phyloP scores from a whole-genome alignment of 2,329 filamentous ascomycete genomes.

The Stagonosporopsis chrysanthemi region DNA sequence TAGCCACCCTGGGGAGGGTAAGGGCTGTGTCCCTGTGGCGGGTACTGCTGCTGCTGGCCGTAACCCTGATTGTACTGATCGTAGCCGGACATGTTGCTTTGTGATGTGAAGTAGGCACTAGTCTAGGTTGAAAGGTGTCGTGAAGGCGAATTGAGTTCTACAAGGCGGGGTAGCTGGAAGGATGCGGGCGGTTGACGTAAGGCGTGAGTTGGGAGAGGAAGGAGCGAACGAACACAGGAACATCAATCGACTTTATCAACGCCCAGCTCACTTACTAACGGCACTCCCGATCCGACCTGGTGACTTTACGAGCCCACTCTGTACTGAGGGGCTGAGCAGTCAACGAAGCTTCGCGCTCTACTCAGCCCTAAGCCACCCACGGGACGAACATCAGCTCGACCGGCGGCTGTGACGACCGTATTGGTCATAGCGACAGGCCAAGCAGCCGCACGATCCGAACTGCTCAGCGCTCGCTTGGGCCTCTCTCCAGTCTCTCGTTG shows the following conservation, averaged over 20 bases:
- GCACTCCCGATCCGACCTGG: slow-evolving; percentile 28
- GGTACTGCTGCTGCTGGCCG: slow-evolving; percentile 47
- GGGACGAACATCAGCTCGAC: slow-evolving; percentile 21
- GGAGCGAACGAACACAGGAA: slow-evolving; percentile 23
- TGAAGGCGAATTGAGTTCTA: background rate
- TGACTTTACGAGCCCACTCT: slow-evolving; percentile 31
- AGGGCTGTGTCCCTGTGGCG: slow-evolving; percentile 40
- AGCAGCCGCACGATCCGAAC: slow-evolving; percentile 20
- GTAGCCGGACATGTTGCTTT: slow-evolving; percentile 60
- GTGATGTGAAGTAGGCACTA: background rate
- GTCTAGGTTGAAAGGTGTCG: slow-evolving; percentile 1
- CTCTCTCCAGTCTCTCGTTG: background rate
- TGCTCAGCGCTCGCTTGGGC: slow-evolving; percentile 6
- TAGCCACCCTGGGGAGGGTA: slow-evolving; percentile 44
- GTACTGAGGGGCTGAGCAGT: slow-evolving; percentile 39
- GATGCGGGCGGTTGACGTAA: slow-evolving; percentile 18
- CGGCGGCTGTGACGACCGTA: slow-evolving; percentile 30
- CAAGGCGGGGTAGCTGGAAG: slow-evolving; percentile 17
- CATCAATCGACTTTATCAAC: slow-evolving; percentile 27
- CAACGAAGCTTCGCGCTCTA: slow-evolving; percentile 34
- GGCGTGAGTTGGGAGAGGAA: slow-evolving; percentile 7
- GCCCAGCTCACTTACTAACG: slow-evolving; percentile 24
- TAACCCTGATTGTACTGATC: slow-evolving; percentile 52
- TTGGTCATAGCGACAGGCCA: slow-evolving; percentile 16
- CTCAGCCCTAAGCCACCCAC: slow-evolving; percentile 42